These are phyloP conservation scores for Microcyclospora pomicola DNA, from an alignment of 2,329 filamentous ascomycete genomes.

Conservation along the genomic window DNA sequence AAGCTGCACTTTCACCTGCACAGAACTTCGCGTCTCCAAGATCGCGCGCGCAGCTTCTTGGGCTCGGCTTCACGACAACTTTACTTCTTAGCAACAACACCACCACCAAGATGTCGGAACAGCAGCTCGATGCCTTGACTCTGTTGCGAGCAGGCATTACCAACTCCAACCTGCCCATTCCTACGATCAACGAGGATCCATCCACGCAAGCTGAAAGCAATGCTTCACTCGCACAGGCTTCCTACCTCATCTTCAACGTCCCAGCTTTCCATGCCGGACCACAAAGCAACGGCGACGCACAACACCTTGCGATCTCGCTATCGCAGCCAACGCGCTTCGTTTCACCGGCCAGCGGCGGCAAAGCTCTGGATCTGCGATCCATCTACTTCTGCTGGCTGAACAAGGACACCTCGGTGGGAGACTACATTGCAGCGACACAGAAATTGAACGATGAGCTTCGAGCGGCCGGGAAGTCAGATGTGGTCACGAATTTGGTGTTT, in stretches of 20 bases:
- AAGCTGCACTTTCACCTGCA: too few relatives aligned
- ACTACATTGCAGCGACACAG: conserved; percentile 77
- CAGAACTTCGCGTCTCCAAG: too few relatives aligned
- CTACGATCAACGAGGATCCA: conserved; percentile 56
- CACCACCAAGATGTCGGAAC: too few relatives aligned
- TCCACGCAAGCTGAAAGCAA: conserved; percentile 46
- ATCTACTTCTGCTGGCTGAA: conserved; percentile 96
- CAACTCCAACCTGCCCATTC: conserved; percentile 52
- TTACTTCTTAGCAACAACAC: too few relatives aligned
- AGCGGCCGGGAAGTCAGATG: conserved; percentile 40
- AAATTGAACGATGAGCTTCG: conserved; percentile 64
- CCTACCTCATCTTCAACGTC: conserved; percentile 39
- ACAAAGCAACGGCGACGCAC: conserved; percentile 22
- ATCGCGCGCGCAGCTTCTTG: too few relatives aligned
- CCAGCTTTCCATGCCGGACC: conserved; percentile 12
- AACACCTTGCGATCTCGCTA: conserved; percentile 40
- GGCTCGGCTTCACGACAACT: too few relatives aligned
- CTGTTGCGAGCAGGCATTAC: conserved; percentile 75
- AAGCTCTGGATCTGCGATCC: conserved; percentile 57
- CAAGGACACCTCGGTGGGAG: conserved; percentile 74
- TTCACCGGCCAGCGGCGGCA: conserved; percentile 39
- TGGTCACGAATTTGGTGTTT: conserved; percentile 79
- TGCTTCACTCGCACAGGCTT: conserved; percentile 57
- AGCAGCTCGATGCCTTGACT: conserved; percentile 50
- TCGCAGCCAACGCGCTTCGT: conserved; percentile 66